These are phyloP conservation scores for Eucalyptus tenuipes DNA, from an alignment of 345 rosid genomes.

Conservation along the genomic window DNA sequence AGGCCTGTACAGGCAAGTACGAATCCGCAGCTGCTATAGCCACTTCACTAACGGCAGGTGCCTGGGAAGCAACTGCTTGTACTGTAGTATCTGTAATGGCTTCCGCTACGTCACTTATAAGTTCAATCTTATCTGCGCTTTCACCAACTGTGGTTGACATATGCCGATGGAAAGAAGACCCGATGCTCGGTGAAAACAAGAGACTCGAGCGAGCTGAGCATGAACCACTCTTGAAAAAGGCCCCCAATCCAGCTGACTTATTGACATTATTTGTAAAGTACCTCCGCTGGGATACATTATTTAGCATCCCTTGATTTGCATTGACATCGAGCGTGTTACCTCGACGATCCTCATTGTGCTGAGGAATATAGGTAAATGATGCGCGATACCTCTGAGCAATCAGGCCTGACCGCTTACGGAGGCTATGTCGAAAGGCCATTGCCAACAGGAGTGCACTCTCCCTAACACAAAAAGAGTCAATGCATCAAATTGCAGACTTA, in stretches of 20 bases:
- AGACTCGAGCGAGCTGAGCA: conserved; percentile 5
- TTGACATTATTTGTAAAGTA: conserved; percentile 5
- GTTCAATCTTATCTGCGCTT: conserved; percentile 31
- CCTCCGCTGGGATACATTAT: conserved; percentile 21
- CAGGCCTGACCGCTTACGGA: conserved; percentile 35
- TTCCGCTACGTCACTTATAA: conserved; percentile 33
- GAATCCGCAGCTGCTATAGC: conserved; percentile 67
- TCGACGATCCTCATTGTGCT: conserved; percentile 20
- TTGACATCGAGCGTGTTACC: conserved; percentile 3
- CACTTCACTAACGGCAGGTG: conserved; percentile 53
- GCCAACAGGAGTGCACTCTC: neutral
- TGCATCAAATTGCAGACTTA: neutral
- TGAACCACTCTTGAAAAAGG: conserved; percentile 3
- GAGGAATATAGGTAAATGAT: conserved; percentile 16
- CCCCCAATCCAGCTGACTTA: conserved; percentile 1
- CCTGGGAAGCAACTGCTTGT: conserved; percentile 37
- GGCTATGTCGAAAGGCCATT: conserved; percentile 50
- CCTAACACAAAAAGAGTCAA: neutral
- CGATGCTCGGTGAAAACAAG: conserved; percentile 13
- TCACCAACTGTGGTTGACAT: conserved; percentile 44
- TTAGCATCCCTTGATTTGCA: conserved; percentile 12
- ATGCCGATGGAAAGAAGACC: conserved; percentile 28
- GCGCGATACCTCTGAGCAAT: conserved; percentile 16
- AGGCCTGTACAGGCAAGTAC: conserved; percentile 44
- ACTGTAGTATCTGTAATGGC: conserved; percentile 34